These are phyloP conservation scores for Geotrichum candidum DNA, from an alignment of 1,139 yeast species.

Conservation along the genomic window DNA sequence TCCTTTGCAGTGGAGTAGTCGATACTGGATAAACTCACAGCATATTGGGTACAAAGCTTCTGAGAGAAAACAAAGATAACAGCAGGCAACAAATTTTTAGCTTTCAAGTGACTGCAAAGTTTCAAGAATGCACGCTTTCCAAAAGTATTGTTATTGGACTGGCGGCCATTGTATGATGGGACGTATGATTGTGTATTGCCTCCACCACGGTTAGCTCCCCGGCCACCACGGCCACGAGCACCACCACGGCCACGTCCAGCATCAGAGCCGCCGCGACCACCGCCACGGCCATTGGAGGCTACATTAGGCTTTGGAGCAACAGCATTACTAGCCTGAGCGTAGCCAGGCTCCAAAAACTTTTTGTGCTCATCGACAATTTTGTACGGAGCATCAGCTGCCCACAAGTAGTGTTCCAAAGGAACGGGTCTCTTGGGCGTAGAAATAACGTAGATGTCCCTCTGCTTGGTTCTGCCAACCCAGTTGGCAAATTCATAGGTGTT, in stretches of 20 bases:
- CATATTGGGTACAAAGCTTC: slow-evolving; percentile 89
- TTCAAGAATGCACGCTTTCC: slow-evolving; percentile 45
- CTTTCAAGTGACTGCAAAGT: slow-evolving; percentile 65
- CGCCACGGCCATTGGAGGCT: slow-evolving; percentile 29
- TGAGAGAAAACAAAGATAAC: slow-evolving; percentile 91
- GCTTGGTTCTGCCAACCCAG: slow-evolving; percentile 97
- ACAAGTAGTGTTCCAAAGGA: slow-evolving; percentile 78
- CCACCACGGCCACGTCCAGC: slow-evolving; percentile 30
- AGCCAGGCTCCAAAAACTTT: slow-evolving; percentile 58
- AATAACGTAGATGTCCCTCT: slow-evolving; percentile 89
- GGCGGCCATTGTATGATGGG: slow-evolving; percentile 31
- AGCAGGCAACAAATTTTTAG: slow-evolving; percentile 71
- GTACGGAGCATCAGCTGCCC: slow-evolving; percentile 58
- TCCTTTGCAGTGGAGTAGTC: slow-evolving; percentile 81
- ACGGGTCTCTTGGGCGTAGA: slow-evolving; percentile 95
- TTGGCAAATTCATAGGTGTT: slow-evolving; percentile 96
- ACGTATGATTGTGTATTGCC: slow-evolving; percentile 20
- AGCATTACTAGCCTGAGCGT: slow-evolving; percentile 53
- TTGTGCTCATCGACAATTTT: slow-evolving; percentile 42
- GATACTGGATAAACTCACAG: slow-evolving; percentile 64
- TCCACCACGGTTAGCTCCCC: slow-evolving; percentile 37
- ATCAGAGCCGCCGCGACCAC: slow-evolving; percentile 30
- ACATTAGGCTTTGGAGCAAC: slow-evolving; percentile 42
- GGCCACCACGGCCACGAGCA: slow-evolving; percentile 24
- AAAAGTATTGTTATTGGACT: slow-evolving; percentile 57